phyloP scores from a whole-genome alignment of 208 protist species.

The Trypanosoma boissoni region DNA sequence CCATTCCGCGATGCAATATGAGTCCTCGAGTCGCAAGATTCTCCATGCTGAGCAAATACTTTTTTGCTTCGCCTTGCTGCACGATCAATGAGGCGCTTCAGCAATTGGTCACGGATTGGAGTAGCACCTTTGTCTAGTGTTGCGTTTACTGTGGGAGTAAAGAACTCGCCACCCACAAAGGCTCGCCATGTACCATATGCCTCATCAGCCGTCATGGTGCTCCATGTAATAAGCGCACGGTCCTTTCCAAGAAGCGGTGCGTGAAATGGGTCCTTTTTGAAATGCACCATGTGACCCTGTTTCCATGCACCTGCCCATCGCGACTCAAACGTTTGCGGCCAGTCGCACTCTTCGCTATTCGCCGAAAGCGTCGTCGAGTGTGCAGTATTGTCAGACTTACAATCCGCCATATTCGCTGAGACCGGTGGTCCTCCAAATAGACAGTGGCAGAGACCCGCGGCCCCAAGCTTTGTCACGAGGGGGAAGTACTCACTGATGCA shows the following conservation, averaged over 20 bases:
- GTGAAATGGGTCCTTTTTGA: slow-evolving; percentile 73
- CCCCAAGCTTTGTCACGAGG: slow-evolving; percentile 61
- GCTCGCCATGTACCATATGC: slow-evolving; percentile 75
- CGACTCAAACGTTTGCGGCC: slow-evolving; percentile 67
- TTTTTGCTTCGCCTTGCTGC: slow-evolving; percentile 33
- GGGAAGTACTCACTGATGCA: slow-evolving; percentile 85
- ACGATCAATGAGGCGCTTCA: slow-evolving; percentile 42
- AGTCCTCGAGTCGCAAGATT: slow-evolving; percentile 6
- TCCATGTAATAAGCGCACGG: slow-evolving; percentile 50
- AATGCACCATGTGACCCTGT: slow-evolving; percentile 54
- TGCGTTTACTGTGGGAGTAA: slow-evolving; percentile 59
- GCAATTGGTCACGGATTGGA: slow-evolving; percentile 67
- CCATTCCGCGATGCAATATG: too few species aligned
- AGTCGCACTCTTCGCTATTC: slow-evolving; percentile 38
- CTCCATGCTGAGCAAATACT: neutral
- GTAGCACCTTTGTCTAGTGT: slow-evolving; percentile 63
- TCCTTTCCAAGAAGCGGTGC: slow-evolving; percentile 72
- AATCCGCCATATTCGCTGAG: slow-evolving; percentile 8
- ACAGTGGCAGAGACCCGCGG: slow-evolving; percentile 65
- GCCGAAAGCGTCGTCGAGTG: neutral
- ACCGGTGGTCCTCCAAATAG: slow-evolving; percentile 53
- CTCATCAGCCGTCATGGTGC: slow-evolving; percentile 37
- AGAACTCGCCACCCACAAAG: slow-evolving; percentile 80
- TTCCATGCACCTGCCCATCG: slow-evolving; percentile 47
- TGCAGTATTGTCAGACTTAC: neutral